Conservation (phyloP, 1,284 basidiomycete species). For the Pyrrhoderma lamaoense region DNA sequence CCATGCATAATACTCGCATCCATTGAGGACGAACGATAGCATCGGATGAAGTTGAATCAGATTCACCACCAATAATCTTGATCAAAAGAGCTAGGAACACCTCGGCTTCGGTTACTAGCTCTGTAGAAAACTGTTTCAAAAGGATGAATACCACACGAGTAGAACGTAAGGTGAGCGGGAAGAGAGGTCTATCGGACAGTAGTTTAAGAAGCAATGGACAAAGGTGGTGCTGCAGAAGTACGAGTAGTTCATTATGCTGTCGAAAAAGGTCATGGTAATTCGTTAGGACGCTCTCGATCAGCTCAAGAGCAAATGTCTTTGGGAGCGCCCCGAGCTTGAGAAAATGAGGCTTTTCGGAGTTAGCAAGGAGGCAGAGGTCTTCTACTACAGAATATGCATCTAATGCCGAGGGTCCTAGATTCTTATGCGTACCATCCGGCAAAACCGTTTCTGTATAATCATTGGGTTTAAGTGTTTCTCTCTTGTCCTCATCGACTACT, state of each 20-base stretch:
- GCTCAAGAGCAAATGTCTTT: slow-evolving; percentile 90
- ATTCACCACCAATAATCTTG: slow-evolving; percentile 68
- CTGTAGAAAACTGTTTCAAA: slow-evolving; percentile 83
- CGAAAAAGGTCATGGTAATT: slow-evolving; percentile 89
- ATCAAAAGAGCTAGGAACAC: slow-evolving; percentile 81
- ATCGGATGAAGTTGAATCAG: slow-evolving; percentile 30
- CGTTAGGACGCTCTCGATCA: slow-evolving; percentile 94
- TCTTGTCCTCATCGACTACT: slow-evolving; percentile 74
- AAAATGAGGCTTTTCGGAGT: slow-evolving; percentile 77
- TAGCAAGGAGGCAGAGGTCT: slow-evolving; percentile 83
- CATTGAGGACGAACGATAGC: slow-evolving; percentile 53
- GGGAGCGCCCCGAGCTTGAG: slow-evolving; percentile 81
- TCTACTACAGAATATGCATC: slow-evolving; percentile 89
- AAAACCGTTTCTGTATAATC: slow-evolving; percentile 42
- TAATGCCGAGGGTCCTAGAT: slow-evolving; percentile 70
- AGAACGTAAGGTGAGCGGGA: slow-evolving; percentile 85
- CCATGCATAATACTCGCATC: slow-evolving; percentile 88
- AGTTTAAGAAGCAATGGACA: slow-evolving; percentile 86
- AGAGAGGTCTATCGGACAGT: slow-evolving; percentile 76
- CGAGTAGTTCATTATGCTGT: slow-evolving; percentile 78
- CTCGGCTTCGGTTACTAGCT: slow-evolving; percentile 76
- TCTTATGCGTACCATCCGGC: slow-evolving; percentile 54
- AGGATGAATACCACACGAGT: slow-evolving; percentile 91
- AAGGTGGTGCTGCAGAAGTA: slow-evolving; percentile 81
- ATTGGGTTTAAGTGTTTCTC: slow-evolving; percentile 30